Conservation (phyloP, 2,329 filamentous ascomycete genomes). For the Colletotrichum cuscutae region DNA sequence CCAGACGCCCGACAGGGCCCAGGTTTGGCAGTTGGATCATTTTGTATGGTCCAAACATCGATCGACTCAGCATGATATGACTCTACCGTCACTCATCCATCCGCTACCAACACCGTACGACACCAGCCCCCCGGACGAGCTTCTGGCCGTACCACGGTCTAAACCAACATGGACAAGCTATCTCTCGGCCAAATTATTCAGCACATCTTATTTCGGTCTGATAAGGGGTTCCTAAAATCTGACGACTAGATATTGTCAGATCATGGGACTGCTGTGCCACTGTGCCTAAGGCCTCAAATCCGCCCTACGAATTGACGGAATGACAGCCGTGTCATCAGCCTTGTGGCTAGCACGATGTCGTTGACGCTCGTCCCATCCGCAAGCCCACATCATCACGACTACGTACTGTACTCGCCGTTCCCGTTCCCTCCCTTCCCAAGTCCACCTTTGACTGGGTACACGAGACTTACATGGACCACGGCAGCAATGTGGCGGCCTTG, state of each 20-base stretch:
- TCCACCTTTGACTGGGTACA: slow-evolving; percentile 28
- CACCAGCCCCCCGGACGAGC: neutral
- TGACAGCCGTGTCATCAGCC: slow-evolving; percentile 8
- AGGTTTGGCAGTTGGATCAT: slow-evolving; percentile 17
- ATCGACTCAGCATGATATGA: slow-evolving; percentile 27
- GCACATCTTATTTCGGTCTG: neutral
- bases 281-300: neutral
- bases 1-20: slow-evolving; percentile 5
- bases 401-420: slow-evolving; percentile 3
- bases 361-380: neutral
- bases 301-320: neutral
- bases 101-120: slow-evolving; percentile 6
- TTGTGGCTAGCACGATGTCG: slow-evolving; percentile 7
- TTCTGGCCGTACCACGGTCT: neutral
- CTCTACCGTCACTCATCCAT: slow-evolving; percentile 20
- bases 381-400: neutral
- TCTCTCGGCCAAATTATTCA: slow-evolving; percentile 8
- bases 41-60: slow-evolving; percentile 13
- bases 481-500: slow-evolving; percentile 17
- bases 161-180: neutral
- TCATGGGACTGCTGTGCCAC: slow-evolving; percentile 3
- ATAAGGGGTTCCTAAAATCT: neutral
- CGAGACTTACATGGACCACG: slow-evolving; percentile 28
- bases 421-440: slow-evolving; percentile 2
- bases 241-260: slow-evolving; percentile 12